These are phyloP conservation scores for Xylaria digitata DNA, from an alignment of 2,329 filamentous ascomycete species.

Conservation along the genomic window DNA sequence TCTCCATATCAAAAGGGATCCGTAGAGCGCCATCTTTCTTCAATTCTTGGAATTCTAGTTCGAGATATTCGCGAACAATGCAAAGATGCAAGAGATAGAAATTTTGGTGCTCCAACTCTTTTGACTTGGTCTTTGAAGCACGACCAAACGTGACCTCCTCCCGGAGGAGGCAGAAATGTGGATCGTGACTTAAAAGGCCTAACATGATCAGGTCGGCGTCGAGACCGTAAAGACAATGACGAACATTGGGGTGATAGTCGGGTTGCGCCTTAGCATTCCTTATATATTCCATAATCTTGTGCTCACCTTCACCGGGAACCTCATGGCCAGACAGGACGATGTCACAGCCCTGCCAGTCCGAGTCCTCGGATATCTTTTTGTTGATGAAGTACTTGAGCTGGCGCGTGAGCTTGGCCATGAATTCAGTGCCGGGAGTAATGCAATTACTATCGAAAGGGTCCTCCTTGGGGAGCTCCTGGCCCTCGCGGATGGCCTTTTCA, in stretches of 20 bases:
- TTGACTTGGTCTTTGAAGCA: slow-evolving; percentile 86
- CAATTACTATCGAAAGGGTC: slow-evolving; percentile 98
- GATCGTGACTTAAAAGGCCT: slow-evolving; percentile 95
- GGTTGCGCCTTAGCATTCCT: slow-evolving; percentile 96
- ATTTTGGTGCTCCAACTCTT: slow-evolving; percentile 98
- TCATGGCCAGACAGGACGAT: slow-evolving; percentile 97
- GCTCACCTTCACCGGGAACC: slow-evolving; percentile 96
- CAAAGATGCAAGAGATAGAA: slow-evolving; percentile 98
- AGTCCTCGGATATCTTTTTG: slow-evolving; percentile 97
- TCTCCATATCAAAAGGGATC: slow-evolving; percentile 92
- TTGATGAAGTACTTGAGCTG: slow-evolving; percentile 99
- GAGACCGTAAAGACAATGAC: slow-evolving; percentile 96
- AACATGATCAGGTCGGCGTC: slow-evolving; percentile 99
- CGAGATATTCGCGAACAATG: slow-evolving; percentile 96
- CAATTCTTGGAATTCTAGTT: slow-evolving; percentile 95
- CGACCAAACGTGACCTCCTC: slow-evolving; percentile 98
- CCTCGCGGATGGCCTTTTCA: slow-evolving; percentile 91
- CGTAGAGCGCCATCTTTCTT: slow-evolving; percentile 76
- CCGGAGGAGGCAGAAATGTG: slow-evolving; percentile 95
- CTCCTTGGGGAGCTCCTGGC: slow-evolving; percentile 92
- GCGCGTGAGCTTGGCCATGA: slow-evolving; percentile 95
- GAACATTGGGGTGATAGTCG: slow-evolving; percentile 89
- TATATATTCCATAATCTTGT: slow-evolving; percentile 99
- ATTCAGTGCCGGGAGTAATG: slow-evolving; percentile 95
- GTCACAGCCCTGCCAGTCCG: slow-evolving; percentile 97